These are phyloP conservation scores for Vanderwaltozyma polyspora DNA, from an alignment of 805 yeast genomes.

Conservation along the genomic window DNA sequence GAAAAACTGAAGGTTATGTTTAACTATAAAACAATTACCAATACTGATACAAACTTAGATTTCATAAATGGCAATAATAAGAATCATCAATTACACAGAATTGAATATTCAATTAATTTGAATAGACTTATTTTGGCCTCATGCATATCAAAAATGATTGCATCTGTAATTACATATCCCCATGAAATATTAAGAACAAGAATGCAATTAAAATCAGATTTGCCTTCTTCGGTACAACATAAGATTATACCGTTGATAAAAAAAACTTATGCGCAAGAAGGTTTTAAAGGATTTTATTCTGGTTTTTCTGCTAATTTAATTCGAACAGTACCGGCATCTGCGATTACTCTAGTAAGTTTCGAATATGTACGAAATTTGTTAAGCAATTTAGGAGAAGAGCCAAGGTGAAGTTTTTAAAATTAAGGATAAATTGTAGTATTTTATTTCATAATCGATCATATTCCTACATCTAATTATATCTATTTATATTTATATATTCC, in stretches of 20 bases:
- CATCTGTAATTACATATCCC: slow-evolving; percentile 83
- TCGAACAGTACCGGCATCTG: slow-evolving; percentile 89
- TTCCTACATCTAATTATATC: too few species aligned
- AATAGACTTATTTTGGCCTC: slow-evolving; percentile 52
- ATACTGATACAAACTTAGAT: too few species aligned
- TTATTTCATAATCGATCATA: too few species aligned
- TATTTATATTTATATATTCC: too few species aligned
- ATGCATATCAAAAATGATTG: slow-evolving; percentile 74
- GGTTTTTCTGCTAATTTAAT: slow-evolving; percentile 80
- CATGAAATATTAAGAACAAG: slow-evolving; percentile 91
- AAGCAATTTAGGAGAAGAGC: slow-evolving; percentile 9
- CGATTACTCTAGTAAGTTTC: slow-evolving; percentile 87
- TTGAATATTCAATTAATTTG: slow-evolving; percentile 20
- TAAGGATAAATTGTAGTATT: too few species aligned
- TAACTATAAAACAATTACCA: slow-evolving; percentile 16
- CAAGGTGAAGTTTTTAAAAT: too few species aligned
- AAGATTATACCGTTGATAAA: slow-evolving; percentile 19
- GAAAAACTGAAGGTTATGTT: slow-evolving; percentile 62
- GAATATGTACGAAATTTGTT: slow-evolving; percentile 63
- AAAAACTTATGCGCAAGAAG: slow-evolving; percentile 42
- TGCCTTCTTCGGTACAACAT: slow-evolving; percentile 16
- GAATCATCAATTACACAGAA: background rate
- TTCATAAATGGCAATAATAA: too few species aligned
- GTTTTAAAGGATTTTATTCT: slow-evolving; percentile 72
- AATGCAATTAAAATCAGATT: slow-evolving; percentile 49